Base-by-base conservation (phyloP, 805 yeast species). In the Kuraishia molischiana region DNA sequence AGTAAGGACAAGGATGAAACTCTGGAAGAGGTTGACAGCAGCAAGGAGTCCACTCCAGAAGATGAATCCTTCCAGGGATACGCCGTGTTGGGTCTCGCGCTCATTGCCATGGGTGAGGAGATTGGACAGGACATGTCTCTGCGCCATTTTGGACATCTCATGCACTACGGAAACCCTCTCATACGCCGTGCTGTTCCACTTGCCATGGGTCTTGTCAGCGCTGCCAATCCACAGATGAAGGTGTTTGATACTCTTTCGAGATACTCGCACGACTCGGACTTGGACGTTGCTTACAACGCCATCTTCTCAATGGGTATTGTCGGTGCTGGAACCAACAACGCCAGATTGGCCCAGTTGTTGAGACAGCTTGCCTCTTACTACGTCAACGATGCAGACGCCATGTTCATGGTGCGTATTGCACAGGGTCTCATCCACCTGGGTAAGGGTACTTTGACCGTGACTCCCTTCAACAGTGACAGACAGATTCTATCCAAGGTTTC, bases 301-400 rank as follows among this genome's bases (percentile, higher is more conserved):
- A 87, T 92, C 45, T 90, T 85, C 52, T 79, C 95, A 32, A 89
- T 92, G 97, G 99, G 99, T 39, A 65, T 92, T 44, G 95, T 90
- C 49, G 98, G 98, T 56, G 92, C 97, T 17, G 99, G 99, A 62
- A 92, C 98, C 21, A 90, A 92, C 62, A 92, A 92, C 57, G 98
- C 99, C 5, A 82, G 99, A 65, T 70, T 92, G 46, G 97, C 97
- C 3, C 98, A 92, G 65, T 70, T 92, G 45, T 72, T 92, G 53
- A 77, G 98, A 60, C 97, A 92, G 61, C 72, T 92, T 50, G 97
- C 98, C 1, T 78, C 85, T 38, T 92, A 92, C 59, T 94, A 92
- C 58, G 74, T 84, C 38, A 84, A 89, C 53, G 94, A 90, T 40
- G 79, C 92, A 38, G 94, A 90, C 57, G 80, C 94, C 13, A 64